Conservation (phyloP, 2,329 filamentous ascomycete species). For the Fusarium sp. region DNA sequence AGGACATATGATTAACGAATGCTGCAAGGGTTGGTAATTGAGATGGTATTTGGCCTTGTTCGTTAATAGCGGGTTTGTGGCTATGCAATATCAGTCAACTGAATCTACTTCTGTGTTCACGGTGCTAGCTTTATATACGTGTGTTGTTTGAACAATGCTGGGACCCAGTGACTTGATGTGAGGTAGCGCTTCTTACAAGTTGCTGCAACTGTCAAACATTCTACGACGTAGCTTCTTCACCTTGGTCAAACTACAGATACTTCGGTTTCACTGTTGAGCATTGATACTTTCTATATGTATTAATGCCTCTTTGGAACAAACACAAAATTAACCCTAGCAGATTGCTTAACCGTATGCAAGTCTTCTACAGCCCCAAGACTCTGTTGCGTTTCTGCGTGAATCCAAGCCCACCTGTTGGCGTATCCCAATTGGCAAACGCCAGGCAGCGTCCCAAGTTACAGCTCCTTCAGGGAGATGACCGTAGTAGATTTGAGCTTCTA, state of each 20-base stretch:
- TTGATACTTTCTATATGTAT: not conserved
- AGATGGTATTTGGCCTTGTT: slow-evolving; percentile 7
- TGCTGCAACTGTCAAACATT: slow-evolving; percentile 6
- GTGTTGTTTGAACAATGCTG: not conserved
- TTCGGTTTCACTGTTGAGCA: not conserved
- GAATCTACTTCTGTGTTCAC: not conserved
- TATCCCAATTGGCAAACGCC: not conserved
- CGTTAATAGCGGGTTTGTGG: slow-evolving; percentile 8
- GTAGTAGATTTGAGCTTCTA: not conserved
- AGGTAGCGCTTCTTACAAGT: not conserved
- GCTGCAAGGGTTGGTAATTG: not conserved
- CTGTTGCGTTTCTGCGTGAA: not conserved
- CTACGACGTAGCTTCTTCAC: not conserved
- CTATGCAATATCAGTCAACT: slow-evolving; percentile 13
- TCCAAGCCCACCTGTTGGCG: not conserved
- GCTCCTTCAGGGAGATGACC: not conserved
- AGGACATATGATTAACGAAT: slow-evolving; percentile 14
- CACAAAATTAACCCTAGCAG: not conserved
- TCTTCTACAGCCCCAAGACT: not conserved
- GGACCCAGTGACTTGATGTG: not conserved
- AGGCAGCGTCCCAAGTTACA: not conserved
- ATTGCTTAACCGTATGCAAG: not conserved
- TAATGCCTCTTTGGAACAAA: not conserved
- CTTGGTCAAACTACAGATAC: not conserved
- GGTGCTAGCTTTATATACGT: not conserved